A percentile compares a stretch with the other conserved stretches of the same genome.
phyloP scores from a whole-genome alignment of 176 grass and related monocot species.

The Avena sativa region DNA sequence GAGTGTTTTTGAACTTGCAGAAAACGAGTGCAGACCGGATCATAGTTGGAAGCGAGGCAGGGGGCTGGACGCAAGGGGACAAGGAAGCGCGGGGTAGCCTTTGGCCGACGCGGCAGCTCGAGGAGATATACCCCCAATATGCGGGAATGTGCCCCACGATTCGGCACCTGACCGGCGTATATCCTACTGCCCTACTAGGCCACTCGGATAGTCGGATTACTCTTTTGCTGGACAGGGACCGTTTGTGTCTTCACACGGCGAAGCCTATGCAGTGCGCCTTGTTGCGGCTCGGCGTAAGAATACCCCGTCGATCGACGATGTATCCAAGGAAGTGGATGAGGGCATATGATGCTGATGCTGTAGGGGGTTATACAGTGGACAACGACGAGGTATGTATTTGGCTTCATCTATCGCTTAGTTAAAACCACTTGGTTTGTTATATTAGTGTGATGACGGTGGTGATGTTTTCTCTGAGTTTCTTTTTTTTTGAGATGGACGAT shows the following conservation, averaged over 20 bases:
- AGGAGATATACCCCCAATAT: neutral
- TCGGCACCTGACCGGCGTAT: neutral
- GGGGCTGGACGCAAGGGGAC: no score
- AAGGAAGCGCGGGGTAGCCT: neutral
- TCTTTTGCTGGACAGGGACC: neutral
- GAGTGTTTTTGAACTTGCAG: neutral
- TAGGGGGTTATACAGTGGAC: no score
- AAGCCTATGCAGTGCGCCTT: neutral
- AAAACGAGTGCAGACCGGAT: no score
- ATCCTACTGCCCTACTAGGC: neutral
- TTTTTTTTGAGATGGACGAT: no score
- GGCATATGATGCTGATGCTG: neutral
- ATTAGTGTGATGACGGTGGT: neutral
- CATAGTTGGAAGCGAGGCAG: neutral
- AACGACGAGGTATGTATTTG: no score
- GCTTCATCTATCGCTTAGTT: neutral
- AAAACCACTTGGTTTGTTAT: neutral
- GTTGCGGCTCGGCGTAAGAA: constrained; percentile 16
- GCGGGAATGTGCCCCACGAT: neutral
- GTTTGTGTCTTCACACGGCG: neutral
- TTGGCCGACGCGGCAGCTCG: neutral
- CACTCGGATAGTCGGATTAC: constrained; percentile 27
- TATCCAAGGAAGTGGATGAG: neutral
- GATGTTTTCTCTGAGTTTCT: no score
- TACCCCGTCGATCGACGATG: neutral